phyloP scores from a whole-genome alignment of 768 basidiomycete genomes.

The Tephrocybe sp. region DNA sequence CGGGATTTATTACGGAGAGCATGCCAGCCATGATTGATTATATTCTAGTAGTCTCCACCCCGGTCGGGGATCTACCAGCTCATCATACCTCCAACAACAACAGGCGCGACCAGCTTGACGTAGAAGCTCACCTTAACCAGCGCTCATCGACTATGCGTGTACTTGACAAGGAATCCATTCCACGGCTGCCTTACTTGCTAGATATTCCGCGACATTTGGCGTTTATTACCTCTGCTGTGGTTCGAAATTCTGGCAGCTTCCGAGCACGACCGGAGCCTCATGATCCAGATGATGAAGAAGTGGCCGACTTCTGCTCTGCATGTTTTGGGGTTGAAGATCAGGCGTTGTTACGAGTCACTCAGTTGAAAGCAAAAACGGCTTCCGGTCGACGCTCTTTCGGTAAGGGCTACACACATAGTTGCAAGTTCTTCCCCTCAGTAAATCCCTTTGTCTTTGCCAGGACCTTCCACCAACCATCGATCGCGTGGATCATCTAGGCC shows the following conservation, averaged over 20 bases:
- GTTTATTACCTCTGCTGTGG: conserved; percentile 72
- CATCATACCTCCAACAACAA: conserved; percentile 30
- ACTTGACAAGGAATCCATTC: conserved; percentile 70
- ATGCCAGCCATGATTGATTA: conserved; percentile 78
- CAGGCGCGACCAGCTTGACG: conserved; percentile 51
- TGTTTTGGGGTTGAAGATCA: conserved; percentile 75
- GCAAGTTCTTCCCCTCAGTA: neutral
- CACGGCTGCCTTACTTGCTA: conserved; percentile 69
- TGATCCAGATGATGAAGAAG: conserved; percentile 35
- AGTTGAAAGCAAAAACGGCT: conserved; percentile 45
- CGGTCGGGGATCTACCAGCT: conserved; percentile 31
- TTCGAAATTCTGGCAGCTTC: conserved; percentile 56
- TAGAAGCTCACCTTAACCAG: conserved; percentile 57
- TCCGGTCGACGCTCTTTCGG: conserved; percentile 22
- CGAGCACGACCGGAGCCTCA: conserved; percentile 30
- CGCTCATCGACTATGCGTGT: conserved; percentile 54
- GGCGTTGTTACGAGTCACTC: conserved; percentile 65
- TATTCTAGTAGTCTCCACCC: conserved; percentile 68
- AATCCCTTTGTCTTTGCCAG: conserved; percentile 14
- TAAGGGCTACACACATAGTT: neutral
- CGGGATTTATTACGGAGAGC: conserved; percentile 68
- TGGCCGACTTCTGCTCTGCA: conserved; percentile 57
- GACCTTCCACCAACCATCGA: conserved; percentile 9
- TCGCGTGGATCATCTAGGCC: conserved; percentile 35
- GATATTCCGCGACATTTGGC: conserved; percentile 82